phyloP scores from a whole-genome alignment of 192 early-diverging fungal genomes.

The Umbelopsis vinacea region DNA sequence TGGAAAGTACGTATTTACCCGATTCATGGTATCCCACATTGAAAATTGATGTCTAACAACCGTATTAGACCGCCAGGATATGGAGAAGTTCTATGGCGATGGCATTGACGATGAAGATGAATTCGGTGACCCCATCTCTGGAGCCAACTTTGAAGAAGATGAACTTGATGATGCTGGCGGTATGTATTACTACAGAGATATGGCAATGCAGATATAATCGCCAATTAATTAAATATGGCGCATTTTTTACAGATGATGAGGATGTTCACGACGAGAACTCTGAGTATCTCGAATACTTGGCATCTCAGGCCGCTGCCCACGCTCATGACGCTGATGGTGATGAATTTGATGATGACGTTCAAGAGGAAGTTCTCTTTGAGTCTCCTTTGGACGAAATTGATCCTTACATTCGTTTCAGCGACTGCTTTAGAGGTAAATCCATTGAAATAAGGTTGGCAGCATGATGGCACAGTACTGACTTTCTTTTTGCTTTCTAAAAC shows the following conservation, averaged over 20 bases:
- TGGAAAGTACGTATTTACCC: slow-evolving; percentile 49
- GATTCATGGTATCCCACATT: neutral
- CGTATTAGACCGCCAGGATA: slow-evolving; percentile 49
- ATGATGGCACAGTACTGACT: neutral
- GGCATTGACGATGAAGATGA: slow-evolving; percentile 64
- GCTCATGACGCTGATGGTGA: slow-evolving; percentile 56
- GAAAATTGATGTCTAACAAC: slow-evolving; percentile 19
- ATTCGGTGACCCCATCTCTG: slow-evolving; percentile 32
- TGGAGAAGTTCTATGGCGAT: slow-evolving; percentile 59
- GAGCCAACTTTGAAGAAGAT: slow-evolving; percentile 45
- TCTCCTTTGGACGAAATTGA: slow-evolving; percentile 80
- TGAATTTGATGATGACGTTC: slow-evolving; percentile 65
- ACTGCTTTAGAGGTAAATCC: slow-evolving; percentile 55
- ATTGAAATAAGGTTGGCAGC: neutral
- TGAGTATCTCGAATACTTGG: slow-evolving; percentile 65
- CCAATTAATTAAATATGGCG: no score
- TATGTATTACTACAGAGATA: no score
- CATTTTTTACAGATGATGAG: slow-evolving; percentile 46
- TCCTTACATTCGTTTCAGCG: slow-evolving; percentile 73
- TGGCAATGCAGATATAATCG: no score
- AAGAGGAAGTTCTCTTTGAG: slow-evolving; percentile 79
- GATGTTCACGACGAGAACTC: slow-evolving; percentile 67
- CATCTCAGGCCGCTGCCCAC: slow-evolving; percentile 47
- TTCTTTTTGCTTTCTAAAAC: neutral
- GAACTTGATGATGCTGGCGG: slow-evolving; percentile 55